Base-by-base conservation (phyloP, 2,329 filamentous ascomycete genomes). In the Arachnomyces sp. region DNA sequence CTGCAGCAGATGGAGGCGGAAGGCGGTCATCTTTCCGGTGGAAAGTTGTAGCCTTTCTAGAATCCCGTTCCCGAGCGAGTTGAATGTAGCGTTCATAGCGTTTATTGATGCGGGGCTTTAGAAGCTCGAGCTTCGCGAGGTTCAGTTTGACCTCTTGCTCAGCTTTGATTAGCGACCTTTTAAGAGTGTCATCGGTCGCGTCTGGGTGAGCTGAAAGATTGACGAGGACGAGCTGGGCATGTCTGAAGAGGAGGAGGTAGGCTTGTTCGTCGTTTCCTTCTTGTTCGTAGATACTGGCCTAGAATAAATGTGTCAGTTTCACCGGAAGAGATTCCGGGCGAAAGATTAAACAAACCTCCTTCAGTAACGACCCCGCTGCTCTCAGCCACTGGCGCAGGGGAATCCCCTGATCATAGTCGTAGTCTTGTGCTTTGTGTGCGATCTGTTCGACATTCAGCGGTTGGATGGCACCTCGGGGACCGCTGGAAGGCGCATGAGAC, bases 161-260 rank as follows among this genome's bases (percentile, higher is more conserved):
- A 7, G 78, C 80, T 31, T 67, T 65, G 34, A 68, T 64, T 34
- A 82, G 56, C 9, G 69, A 68, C 39, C 64, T 61, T 40, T 70
- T 70, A 48, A 74, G 73, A 28, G 82, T 77, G 7, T 77, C 72
- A 6, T 78, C 73, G 50, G 76, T 82, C 34, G 77, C 77, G 41
- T 92, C 79, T 1, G 90, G 88, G 52, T 96, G 92, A 1, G 68
- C 73, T 0, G 77, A 73, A 7, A 98, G 71, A 39, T 82, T 74
- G 5, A 86, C 76, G 18, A 94, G 68, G 16, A 94, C 77, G n/a
- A 98, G 78, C 39, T 82, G 74, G 7, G 87, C 87, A 64, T 94
- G 88, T 51, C 92, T 81, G 58, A 92, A 86, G n/a, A 94, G 76
- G 43, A 96, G 79, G 40, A 95, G 75, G 61, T 94, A 98, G 3